Conservation (phyloP, 305 asterid genomes). For the Euphrasia arctica region DNA sequence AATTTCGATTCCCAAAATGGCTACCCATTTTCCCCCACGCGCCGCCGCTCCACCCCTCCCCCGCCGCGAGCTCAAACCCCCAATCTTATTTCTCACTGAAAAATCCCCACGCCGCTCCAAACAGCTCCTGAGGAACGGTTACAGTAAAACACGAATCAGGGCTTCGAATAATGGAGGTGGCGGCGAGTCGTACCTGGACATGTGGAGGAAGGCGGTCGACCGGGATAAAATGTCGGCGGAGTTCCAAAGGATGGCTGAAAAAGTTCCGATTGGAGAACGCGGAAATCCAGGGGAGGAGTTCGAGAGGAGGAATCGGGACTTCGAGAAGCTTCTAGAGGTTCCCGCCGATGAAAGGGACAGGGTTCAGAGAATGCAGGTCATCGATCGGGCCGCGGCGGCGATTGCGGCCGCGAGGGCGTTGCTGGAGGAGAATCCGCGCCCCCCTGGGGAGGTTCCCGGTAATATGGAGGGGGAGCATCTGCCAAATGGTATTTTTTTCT, state of each 20-base stretch:
- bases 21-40: conserved; percentile 45
- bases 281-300: conserved; percentile 35
- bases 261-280: background rate
- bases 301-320: conserved; percentile 61
- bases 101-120: conserved; percentile 22
- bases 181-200: conserved; percentile 71
- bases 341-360: conserved; percentile 72
- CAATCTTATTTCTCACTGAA: conserved; percentile 26
- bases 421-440: conserved; percentile 49
- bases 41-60: conserved; percentile 41
- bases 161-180: conserved; percentile 36
- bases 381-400: conserved; percentile 98
- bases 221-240: conserved; percentile 56
- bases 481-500: conserved; percentile 36
- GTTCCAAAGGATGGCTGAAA: conserved; percentile 56
- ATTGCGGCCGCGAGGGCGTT: conserved; percentile 79
- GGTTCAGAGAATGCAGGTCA: conserved; percentile 79
- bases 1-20: conserved; percentile 39
- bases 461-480: conserved; percentile 29
- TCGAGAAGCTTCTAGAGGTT: conserved; percentile 68
- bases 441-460: conserved; percentile 29
- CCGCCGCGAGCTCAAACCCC: conserved; percentile 27
- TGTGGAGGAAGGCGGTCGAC: conserved; percentile 88
- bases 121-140: conserved; percentile 10
- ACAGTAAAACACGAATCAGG: conserved; percentile 28